Evolutionary conservation across 768 basidiomycete genomes (phyloP).

Genomic region (Chiua virens): DNA sequence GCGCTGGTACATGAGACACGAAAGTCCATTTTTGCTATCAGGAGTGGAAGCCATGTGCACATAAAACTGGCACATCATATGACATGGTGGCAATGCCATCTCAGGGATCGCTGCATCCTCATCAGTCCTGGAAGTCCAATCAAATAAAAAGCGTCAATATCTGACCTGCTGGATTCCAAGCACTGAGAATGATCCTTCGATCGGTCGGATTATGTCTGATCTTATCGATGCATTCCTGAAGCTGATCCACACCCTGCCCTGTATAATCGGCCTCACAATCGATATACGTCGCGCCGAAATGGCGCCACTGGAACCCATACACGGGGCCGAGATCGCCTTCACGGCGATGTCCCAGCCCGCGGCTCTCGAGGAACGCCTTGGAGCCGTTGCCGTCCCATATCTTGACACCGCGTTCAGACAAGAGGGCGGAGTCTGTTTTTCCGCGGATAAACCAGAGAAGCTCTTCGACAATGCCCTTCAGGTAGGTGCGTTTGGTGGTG

Average conservation of each 20-base stretch:
- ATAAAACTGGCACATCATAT: conserved; percentile 99
- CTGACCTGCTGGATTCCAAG: conserved; percentile 97
- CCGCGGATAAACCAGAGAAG: conserved; percentile 93
- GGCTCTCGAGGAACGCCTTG: conserved; percentile 77
- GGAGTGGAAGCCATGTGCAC: conserved; percentile 75
- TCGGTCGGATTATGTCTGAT: conserved; percentile 94
- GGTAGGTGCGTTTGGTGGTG: conserved; percentile 94
- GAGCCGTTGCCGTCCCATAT: conserved; percentile 99
- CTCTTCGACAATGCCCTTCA: conserved; percentile 89
- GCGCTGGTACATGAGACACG: conserved; percentile 96
- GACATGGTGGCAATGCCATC: conserved; percentile 98
- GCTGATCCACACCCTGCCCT: conserved; percentile 89
- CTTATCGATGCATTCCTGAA: conserved; percentile 84
- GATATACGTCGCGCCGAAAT: conserved; percentile 84
- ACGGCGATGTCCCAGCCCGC: conserved; percentile 79
- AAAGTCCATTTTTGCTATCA: conserved; percentile 65
- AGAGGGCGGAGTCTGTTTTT: conserved; percentile 72
- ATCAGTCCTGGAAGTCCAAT: not conserved
- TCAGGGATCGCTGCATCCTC: conserved; percentile 70
- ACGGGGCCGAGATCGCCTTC: conserved; percentile 96
- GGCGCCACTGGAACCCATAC: conserved; percentile 96
- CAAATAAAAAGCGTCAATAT: not conserved
- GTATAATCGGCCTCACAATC: conserved; percentile 75
- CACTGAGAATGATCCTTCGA: conserved; percentile 89
- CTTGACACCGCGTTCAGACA: conserved; percentile 82